These are phyloP conservation scores for Combretum micranthum DNA, from an alignment of 345 rosid species.

Conservation along the genomic window DNA sequence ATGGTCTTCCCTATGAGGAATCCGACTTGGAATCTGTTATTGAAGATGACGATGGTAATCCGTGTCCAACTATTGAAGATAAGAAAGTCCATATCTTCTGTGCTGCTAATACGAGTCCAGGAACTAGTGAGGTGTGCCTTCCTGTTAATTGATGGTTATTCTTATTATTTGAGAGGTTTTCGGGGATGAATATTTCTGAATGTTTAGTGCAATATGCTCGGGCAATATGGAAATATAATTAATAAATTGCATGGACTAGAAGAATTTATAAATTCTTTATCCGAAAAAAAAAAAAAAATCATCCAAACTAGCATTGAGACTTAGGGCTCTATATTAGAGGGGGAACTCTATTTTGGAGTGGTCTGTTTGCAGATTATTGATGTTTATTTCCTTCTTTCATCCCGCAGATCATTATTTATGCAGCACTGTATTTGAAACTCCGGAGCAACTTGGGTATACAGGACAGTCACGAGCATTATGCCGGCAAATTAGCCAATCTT, in stretches of 20 bases:
- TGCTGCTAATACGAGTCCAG: conserved; percentile 71
- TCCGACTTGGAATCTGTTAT: conserved; percentile 31
- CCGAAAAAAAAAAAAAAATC: too few species aligned
- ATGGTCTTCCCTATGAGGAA: conserved; percentile 59
- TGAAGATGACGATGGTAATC: conserved; percentile 31
- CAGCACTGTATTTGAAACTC: conserved; percentile 64
- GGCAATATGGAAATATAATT: too few species aligned
- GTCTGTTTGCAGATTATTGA: neutral
- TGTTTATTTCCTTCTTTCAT: conserved; percentile 4
- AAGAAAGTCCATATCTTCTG: conserved; percentile 44
- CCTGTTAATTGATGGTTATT: neutral
- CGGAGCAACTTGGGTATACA: conserved; percentile 25
- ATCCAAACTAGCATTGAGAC: neutral
- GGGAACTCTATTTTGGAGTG: neutral
- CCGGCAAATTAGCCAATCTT: conserved; percentile 42
- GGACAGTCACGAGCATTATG: conserved; percentile 38
- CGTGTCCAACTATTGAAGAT: conserved; percentile 27
- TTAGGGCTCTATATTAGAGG: neutral
- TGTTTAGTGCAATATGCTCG: too few species aligned
- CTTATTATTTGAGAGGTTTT: neutral
- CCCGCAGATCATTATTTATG: conserved; percentile 55
- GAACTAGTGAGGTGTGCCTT: conserved; percentile 69
- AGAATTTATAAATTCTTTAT: too few species aligned
- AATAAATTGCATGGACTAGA: too few species aligned
- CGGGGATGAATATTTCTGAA: too few species aligned